Base-by-base conservation (phyloP, 192 early-diverging fungal genomes). In the Rhizophagus sp. region DNA sequence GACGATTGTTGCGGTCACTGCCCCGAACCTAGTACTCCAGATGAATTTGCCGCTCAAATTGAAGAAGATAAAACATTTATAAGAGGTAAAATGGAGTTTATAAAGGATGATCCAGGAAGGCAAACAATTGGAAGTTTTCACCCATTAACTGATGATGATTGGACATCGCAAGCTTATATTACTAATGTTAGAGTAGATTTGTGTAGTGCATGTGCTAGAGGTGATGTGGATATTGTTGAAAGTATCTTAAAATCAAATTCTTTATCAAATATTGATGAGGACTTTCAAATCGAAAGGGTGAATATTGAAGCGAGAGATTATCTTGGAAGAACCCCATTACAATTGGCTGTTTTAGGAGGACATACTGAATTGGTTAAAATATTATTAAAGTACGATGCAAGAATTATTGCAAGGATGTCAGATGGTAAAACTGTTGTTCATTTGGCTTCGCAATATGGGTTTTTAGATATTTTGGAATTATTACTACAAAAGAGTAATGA, bases 271-370 rank as follows among this genome's bases (percentile, higher is more conserved):
- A 0, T 25, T 64, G 10, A 24, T 25, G 11, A 64, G n/a, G 2
- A 64, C 3, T 27, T 34, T 19, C 44, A 47, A 12, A 1, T 47
- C 2, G 11, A 47, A 47, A 47, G 44, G 11, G 44, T 12, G 11
- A 50, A 75, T 62, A 5, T 75, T 25, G 36, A 75, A 2, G 73
- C 73, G 4, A 44, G 73, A 34, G 73, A 75, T 62, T 61, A 61
- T 62, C 30, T 75, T 57, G 73, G 73, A 61, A 75, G 73, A 75
- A 75, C 73, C 4, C 73, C 73, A 17, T 61, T 75, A 19, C 73
- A 75, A 62, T 75, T 75, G 19, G 73, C 73, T 33, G 52, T 75
- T 27, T 9, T 75, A 2, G 73, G 73, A 24, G 52, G 52, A 22
- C 47, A 61, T 75, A 57, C 30, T 3, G 57, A 30, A 5, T 22